Percentiles rank a stretch among this genome's conserved stretches.
Conservation (phyloP, 1,284 basidiomycete species). For the Boletus mariae region DNA sequence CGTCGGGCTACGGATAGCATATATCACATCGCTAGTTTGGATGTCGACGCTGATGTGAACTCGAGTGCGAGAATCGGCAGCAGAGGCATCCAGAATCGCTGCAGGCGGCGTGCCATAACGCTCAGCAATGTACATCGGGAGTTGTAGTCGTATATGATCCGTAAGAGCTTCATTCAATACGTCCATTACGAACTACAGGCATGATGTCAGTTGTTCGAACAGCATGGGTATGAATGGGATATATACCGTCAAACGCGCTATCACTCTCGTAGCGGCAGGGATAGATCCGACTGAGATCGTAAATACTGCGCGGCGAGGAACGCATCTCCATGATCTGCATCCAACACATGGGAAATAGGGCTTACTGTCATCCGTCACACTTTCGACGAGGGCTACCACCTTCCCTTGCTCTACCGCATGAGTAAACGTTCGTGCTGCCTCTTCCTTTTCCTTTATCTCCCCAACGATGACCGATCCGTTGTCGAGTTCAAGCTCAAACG, state of each 20-base stretch:
- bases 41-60: constrained; percentile 43
- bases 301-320: constrained; percentile 40
- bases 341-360: neutral
- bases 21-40: constrained; percentile 43
- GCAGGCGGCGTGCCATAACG: constrained; percentile 47
- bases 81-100: constrained; percentile 32
- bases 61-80: constrained; percentile 32
- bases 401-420: constrained; percentile 41
- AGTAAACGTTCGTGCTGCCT: constrained; percentile 43
- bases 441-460: constrained; percentile 45
- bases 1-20: constrained; percentile 38
- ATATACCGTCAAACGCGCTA: constrained; percentile 42
- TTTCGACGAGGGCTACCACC: constrained; percentile 45
- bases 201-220: neutral
- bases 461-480: constrained; percentile 44
- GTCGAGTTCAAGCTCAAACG: constrained; percentile 43
- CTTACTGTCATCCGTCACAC: constrained; percentile 51
- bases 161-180: constrained; percentile 45
- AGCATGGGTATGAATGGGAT: neutral
- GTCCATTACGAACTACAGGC: constrained; percentile 34
- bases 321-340: neutral
- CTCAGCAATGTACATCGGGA: constrained; percentile 47
- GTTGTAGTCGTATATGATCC: constrained; percentile 48
- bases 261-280: constrained; percentile 39
- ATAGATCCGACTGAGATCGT: constrained; percentile 55